These are phyloP conservation scores for Arthrobotrys pseudoclavata DNA, from an alignment of 2,329 filamentous ascomycete species.

Conservation along the genomic window DNA sequence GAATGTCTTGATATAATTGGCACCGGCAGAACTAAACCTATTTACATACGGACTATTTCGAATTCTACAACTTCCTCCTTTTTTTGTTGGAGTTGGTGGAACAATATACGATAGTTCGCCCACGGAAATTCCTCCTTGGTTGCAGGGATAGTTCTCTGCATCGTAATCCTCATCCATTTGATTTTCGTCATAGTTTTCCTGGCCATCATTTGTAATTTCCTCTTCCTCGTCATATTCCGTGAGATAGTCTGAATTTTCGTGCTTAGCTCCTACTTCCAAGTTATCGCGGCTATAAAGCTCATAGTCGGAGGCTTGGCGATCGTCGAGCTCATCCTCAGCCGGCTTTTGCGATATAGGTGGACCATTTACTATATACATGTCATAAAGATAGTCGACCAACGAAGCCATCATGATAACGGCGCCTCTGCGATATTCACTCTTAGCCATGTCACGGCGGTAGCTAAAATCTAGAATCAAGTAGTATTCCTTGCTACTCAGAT, in stretches of 20 bases:
- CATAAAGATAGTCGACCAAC: not conserved
- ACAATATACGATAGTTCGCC: not conserved
- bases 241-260: not conserved
- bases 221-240: not conserved
- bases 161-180: not conserved
- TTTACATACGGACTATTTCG: not conserved
- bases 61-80: not conserved
- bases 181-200: not conserved
- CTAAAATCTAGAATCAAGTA: not conserved
- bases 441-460: not conserved
- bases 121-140: not conserved
- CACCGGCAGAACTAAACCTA: not conserved
- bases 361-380: not conserved
- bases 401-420: slow-evolving; percentile 7
- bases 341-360: not conserved
- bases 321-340: not conserved
- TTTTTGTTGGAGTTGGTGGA: not conserved
- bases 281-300: not conserved
- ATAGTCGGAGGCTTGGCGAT: not conserved
- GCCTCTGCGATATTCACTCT: not conserved
- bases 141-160: not conserved
- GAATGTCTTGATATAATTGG: not conserved
- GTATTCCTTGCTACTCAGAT: not conserved
- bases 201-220: not conserved
- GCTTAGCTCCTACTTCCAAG: not conserved